Evolutionary conservation across 805 yeast genomes (phyloP).

Genomic region (Starmera dryadoides): DNA sequence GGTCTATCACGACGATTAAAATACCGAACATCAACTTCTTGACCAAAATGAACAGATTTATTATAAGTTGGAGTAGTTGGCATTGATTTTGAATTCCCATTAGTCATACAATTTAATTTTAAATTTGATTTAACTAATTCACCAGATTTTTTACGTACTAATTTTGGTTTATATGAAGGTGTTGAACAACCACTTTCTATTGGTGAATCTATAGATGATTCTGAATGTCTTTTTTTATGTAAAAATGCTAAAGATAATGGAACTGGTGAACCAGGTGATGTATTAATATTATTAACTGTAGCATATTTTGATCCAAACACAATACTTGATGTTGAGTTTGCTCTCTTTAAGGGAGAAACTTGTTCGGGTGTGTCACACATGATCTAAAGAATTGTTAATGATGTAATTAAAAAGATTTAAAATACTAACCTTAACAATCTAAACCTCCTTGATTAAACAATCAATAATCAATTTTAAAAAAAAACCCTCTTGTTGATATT

Average conservation of each 20-base stretch:
- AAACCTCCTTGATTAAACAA: too few species aligned
- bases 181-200: background rate
- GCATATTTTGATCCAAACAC: too few species aligned
- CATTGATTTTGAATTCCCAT: constrained; percentile 30
- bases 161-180: constrained; percentile 8
- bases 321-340: constrained; percentile 1
- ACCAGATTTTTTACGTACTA: constrained; percentile 83
- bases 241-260: constrained; percentile 16
- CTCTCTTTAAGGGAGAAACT: background rate
- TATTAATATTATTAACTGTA: background rate
- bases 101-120: constrained; percentile 34
- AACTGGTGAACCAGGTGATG: background rate
- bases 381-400: too few species aligned
- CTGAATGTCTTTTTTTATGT: constrained; percentile 12
- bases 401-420: too few species aligned
- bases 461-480: too few species aligned
- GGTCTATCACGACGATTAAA: constrained; percentile 73
- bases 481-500: too few species aligned
- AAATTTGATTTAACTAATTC: constrained; percentile 74
- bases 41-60: constrained; percentile 78
- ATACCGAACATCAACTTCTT: constrained; percentile 60
- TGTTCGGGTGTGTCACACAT: too few species aligned
- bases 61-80: constrained; percentile 53
- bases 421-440: too few species aligned
- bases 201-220: constrained; percentile 3